Evolutionary conservation across 164 flowering plant genomes (phyloP).

Genomic region (Liriodendron chinense): DNA sequence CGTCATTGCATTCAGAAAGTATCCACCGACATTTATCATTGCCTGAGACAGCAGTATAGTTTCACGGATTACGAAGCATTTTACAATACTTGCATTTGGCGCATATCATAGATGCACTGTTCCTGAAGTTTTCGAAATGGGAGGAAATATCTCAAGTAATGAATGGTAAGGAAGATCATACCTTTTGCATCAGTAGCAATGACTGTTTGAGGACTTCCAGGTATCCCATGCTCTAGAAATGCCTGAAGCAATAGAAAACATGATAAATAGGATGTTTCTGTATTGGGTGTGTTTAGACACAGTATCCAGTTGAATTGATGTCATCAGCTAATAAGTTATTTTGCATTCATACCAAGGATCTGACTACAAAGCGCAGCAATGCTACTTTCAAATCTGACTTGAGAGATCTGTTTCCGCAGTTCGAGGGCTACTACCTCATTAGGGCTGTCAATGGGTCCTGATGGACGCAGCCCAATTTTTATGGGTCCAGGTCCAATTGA

Average conservation of each 20-base stretch:
- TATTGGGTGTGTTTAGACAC: neutral
- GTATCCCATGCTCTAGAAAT: constrained; percentile 76
- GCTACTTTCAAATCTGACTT: too few relatives aligned
- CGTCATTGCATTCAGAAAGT: constrained; percentile 66
- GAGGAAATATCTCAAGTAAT: neutral
- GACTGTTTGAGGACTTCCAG: constrained; percentile 64
- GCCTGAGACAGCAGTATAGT: constrained; percentile 42
- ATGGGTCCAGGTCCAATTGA: too few relatives aligned
- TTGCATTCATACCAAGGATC: too few relatives aligned
- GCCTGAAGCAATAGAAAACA: constrained; percentile 46
- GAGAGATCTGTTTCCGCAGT: too few relatives aligned
- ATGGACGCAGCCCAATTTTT: too few relatives aligned
- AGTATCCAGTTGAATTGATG: too few relatives aligned
- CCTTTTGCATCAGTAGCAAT: constrained; percentile 79
- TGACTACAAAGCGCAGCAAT: too few relatives aligned
- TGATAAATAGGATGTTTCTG: neutral
- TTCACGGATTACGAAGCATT: neutral
- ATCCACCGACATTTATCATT: constrained; percentile 71
- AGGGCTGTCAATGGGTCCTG: too few relatives aligned
- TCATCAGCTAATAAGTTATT: too few relatives aligned
- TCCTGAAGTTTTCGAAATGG: neutral
- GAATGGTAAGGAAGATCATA: constrained; percentile 14
- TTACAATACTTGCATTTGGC: neutral
- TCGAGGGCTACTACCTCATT: too few relatives aligned
- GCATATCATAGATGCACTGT: neutral